These are phyloP conservation scores for Dujonia santamariae DNA, from an alignment of 1,139 yeast genomes.

Conservation along the genomic window DNA sequence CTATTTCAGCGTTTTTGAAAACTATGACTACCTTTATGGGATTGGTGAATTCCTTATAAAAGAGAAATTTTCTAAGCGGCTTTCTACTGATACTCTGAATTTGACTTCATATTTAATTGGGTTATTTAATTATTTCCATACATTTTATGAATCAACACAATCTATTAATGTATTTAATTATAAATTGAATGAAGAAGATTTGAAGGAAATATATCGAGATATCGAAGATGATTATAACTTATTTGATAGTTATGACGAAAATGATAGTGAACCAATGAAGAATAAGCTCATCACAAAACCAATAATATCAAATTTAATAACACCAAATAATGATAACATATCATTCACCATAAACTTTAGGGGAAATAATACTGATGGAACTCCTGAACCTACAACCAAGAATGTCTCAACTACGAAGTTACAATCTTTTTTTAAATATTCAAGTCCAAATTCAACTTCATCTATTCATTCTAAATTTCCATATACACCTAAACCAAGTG, in stretches of 20 bases:
- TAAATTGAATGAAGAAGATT: slow-evolving; percentile 31
- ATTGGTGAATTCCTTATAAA: slow-evolving; percentile 38
- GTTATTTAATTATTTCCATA: slow-evolving; percentile 27
- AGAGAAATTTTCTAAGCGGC: slow-evolving; percentile 15
- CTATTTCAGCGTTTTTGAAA: slow-evolving; percentile 39
- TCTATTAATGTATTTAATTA: slow-evolving; percentile 38
- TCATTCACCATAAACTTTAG: slow-evolving; percentile 6
- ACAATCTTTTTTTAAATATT: background rate
- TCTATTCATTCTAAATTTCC: slow-evolving; percentile 2
- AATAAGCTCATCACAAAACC: slow-evolving; percentile 5
- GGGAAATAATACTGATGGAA: slow-evolving; percentile 1
- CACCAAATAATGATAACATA: slow-evolving; percentile 4
- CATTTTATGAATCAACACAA: slow-evolving; percentile 40
- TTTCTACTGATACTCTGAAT: slow-evolving; percentile 10
- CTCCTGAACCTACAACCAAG: slow-evolving; percentile 1
- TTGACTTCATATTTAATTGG: slow-evolving; percentile 23
- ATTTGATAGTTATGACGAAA: slow-evolving; percentile 11
- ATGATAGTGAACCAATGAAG: slow-evolving; percentile 6
- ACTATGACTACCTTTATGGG: slow-evolving; percentile 40
- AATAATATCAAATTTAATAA: slow-evolving; percentile 6
- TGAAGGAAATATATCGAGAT: slow-evolving; percentile 30
- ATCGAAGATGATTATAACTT: slow-evolving; percentile 35
- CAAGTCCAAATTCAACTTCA: background rate
- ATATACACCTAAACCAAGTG: slow-evolving; percentile 5
- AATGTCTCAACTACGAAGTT: background rate